Base-by-base conservation (phyloP, 2,329 filamentous ascomycete species). In the Neurospora sp. region DNA sequence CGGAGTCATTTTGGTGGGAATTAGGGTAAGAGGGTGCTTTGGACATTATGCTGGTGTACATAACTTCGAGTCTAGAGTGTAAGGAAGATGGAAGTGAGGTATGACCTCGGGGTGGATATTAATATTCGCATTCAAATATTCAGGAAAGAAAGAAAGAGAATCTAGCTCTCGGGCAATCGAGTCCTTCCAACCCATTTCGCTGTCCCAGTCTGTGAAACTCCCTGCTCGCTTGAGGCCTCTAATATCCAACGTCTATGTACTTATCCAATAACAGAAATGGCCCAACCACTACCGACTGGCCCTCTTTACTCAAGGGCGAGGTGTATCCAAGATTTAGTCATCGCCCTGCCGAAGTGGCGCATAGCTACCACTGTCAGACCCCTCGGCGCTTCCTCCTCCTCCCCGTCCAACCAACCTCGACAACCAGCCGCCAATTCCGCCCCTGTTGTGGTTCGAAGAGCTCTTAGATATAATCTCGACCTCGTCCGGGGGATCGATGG, bases 401-500 rank as follows among this genome's bases (percentile, higher is more conserved):
- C 80, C 76, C n/a, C 79, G 79, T 13, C 81, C 80, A 23, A 82
- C 78, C 66, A 84, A 77, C 28, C 80, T 78, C 9, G 77, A 80
- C 10, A 84, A 75, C 85, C 86, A 88, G 9, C 84, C 84, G 36
- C 84, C 81, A 42, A 87, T 79, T 70, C 81, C 78, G n/a, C 80
- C 79, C 3, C 76, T 78, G 33, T 79, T 77, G 40, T 74, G 75
- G 2, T 74, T 74, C 73, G 78, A 77, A 3, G 74, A 38, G 42
- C 62, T 62, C 36, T 66, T 46, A 15, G 68, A 9, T 68, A 40
- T 70, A 70, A 69, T 66, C 71, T 84, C 80, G 42, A 83, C 80
- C 17, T 92, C 83, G 67, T 88, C 84, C 1, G 93, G 92, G 5
- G 93, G 91, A 52, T 96, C 90, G 70, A 97, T 91, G 75, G 93